Evolutionary conservation across 352 stramenopile genomes (phyloP), one percentile per base, ranked within the genome.

Genomic region (Pythium dissimile): DNA sequence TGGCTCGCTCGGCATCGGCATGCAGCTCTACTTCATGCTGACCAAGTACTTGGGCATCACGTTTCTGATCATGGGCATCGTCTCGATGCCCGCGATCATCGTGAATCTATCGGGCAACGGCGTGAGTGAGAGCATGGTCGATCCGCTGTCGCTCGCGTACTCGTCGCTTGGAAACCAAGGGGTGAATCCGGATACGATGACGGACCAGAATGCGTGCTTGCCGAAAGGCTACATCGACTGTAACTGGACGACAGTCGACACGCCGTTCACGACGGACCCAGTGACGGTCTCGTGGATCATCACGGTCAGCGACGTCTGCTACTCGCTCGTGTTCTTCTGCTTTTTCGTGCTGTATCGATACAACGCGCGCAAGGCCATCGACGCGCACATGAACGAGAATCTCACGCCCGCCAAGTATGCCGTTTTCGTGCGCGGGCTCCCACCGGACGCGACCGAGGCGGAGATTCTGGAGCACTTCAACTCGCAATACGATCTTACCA

Each of bases 21-120:
- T 95, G 64, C 75, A 89, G 69, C 69, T 95, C 5, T 95, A 93
- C 43, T 95, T 95, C 34, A 81, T 93, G 67, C 59, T 95, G 27
- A 87, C 80, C 38, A 89, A 92, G 72, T 88, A 90, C 47, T 48
- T 89, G 51, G 65, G 64, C 31, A 62, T 83, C 21, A 63, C 67
- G 5, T 91, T 95, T 51, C 41, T 90, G 6, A 20, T 71, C 38
- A 92, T 93, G 80, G 81, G 81, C 15, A 54, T 89, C 31, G 44
- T 89, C 6, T 69, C 84, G n/a, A 52, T 92, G 15, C 84, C 82
- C 1, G 58, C 62, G 2, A 89, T 94, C 39, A 59, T 79, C 0
- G 57, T 90, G 10, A 87, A 92, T 48, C 72, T 80, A 27, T 82
- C 59, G 6, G 84, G 82, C 16, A 48, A 94, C 39, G 84, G 84